Percentiles rank a stretch among this genome's conserved stretches.
These are phyloP conservation scores for Amaranthus cruentus DNA, from an alignment of 148 eudicot species.

Conservation along the genomic window DNA sequence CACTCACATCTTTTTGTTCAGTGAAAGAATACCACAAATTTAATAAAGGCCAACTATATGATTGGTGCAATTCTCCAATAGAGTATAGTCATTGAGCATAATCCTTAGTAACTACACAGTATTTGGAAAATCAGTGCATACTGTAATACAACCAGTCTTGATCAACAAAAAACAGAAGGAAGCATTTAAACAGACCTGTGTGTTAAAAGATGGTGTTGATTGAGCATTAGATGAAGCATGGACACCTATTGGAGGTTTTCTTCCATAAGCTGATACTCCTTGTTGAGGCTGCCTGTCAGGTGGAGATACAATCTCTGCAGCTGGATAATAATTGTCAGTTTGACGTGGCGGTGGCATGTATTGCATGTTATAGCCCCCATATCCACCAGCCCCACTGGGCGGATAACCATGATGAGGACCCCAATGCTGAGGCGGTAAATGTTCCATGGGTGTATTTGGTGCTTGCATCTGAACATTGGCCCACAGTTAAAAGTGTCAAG, in stretches of 20 bases:
- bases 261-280: slow-evolving; percentile 77
- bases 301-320: slow-evolving; percentile 58
- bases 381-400: slow-evolving; percentile 47
- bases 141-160: too few relatives aligned
- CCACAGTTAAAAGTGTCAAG: neutral
- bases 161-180: neutral
- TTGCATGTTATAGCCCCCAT: slow-evolving; percentile 49
- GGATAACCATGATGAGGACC: slow-evolving; percentile 70
- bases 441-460: slow-evolving; percentile 51
- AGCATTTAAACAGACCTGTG: slow-evolving; percentile 47
- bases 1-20: too few relatives aligned
- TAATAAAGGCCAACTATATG: too few relatives aligned
- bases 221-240: slow-evolving; percentile 61
- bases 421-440: slow-evolving; percentile 76
- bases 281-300: slow-evolving; percentile 67
- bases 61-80: too few relatives aligned
- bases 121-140: neutral
- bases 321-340: slow-evolving; percentile 63
- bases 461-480: slow-evolving; percentile 61
- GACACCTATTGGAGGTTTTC: slow-evolving; percentile 53
- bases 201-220: slow-evolving; percentile 52
- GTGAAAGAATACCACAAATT: too few relatives aligned
- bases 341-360: slow-evolving; percentile 76
- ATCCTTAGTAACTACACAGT: too few relatives aligned
- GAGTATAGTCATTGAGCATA: too few relatives aligned